Base-by-base conservation (phyloP, 495 filamentous ascomycete species). In the Aspergillus kassunensis region DNA sequence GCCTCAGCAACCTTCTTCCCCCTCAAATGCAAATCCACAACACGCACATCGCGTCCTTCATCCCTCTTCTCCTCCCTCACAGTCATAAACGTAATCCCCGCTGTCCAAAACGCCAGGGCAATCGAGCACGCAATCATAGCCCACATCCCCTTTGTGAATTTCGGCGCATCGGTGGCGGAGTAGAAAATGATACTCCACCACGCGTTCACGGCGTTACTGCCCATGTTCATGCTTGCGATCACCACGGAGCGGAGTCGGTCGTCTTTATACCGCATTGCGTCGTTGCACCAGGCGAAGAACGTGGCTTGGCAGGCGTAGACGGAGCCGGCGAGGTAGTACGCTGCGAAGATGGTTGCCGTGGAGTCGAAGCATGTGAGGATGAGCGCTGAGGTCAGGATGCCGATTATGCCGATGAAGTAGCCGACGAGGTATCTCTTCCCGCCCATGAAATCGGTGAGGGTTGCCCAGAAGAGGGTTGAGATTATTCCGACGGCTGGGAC, bases 171-270 rank as follows among this genome's bases (percentile, higher is more conserved):
- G 21, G 70, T 63, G 5, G 80, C 80, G 1, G 74, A 75, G 53
- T 85, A 87, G 60, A 87, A 85, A 13, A 87, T 44, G 21, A 87
- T 77, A 40, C 73, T 79, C 83, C 83, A 87, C 77, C 77, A 83
- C 1, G 77, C 75, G 51, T 80, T 77, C 3, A 83, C 64, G 2
- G 76, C 76, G 57, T 80, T 80, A 43, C 71, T 78, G 6, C 75
- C 72, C 61, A 78, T 66, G 53, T 84, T 82, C 77, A 81, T 81
- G 33, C 74, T 73, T 3, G 75, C 76, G 33, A 80, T 71, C 2
- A 80, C 74, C 24, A 80, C 63, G 4, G 70, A 71, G 27, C 77
- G 67, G 45, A 74, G 56, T 4, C 62, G 67, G 29, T 74, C 73
- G 53, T 76, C 72, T 43, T 72, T 57, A 33, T 64, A 73, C 4